These are phyloP conservation scores for Rhododendron kiyosumense DNA, from an alignment of 148 eudicot genomes.

Conservation along the genomic window DNA sequence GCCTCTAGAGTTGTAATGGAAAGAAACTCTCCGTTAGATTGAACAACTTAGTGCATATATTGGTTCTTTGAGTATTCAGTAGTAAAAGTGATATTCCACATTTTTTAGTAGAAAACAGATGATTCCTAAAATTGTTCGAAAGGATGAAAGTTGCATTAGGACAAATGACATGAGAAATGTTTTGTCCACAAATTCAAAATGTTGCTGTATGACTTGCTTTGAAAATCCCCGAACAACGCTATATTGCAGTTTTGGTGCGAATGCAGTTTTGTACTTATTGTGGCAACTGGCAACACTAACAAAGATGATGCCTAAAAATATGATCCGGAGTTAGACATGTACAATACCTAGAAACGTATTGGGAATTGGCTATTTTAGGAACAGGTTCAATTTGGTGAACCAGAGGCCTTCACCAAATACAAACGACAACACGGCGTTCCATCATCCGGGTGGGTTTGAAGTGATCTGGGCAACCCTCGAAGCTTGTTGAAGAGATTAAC, in stretches of 20 bases:
- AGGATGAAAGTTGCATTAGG: background rate
- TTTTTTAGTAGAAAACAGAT: background rate
- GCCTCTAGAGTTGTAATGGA: background rate
- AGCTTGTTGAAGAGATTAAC: slow-evolving; percentile 75
- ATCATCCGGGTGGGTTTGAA: slow-evolving; percentile 79
- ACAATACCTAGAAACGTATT: slow-evolving; percentile 2
- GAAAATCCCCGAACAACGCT: background rate
- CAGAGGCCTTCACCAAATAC: slow-evolving; percentile 88
- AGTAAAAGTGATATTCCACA: background rate
- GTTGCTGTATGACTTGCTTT: background rate
- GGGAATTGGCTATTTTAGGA: slow-evolving; percentile 8
- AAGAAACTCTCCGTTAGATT: background rate
- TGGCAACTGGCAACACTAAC: slow-evolving; percentile 21
- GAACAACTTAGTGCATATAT: background rate
- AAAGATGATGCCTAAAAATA: slow-evolving; percentile 19
- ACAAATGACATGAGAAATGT: background rate
- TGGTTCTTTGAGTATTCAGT: background rate
- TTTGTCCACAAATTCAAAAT: background rate
- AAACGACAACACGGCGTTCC: slow-evolving; percentile 85
- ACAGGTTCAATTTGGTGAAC: slow-evolving; percentile 47
- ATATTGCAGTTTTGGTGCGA: background rate
- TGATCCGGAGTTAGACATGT: slow-evolving; percentile 18
- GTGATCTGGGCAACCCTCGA: slow-evolving; percentile 75
- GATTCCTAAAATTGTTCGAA: background rate
- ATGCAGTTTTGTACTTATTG: slow-evolving; percentile 8